phyloP scores from a whole-genome alignment of 148 eudicot genomes.

The Arctostaphylos glauca region DNA sequence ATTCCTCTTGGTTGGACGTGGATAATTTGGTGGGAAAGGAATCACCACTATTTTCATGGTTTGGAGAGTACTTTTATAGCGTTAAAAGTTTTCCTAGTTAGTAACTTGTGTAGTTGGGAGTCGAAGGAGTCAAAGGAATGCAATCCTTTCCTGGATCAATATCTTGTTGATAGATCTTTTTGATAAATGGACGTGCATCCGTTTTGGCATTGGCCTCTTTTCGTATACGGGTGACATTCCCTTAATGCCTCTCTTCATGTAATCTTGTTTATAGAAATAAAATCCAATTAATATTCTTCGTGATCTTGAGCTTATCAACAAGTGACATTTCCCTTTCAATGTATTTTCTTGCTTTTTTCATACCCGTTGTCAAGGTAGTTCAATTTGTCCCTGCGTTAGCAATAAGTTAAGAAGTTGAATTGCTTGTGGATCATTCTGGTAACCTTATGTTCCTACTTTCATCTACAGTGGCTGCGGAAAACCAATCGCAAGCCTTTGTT shows the following conservation, averaged over 20 bases:
- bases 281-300: not conserved
- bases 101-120: not conserved
- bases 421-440: conserved; percentile 1
- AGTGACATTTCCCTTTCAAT: not conserved
- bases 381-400: not conserved
- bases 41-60: not conserved
- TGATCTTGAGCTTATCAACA: conserved; percentile 10
- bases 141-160: not conserved
- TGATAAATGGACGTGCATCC: not conserved
- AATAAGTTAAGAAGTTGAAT: not conserved
- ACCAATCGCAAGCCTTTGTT: conserved; percentile 81
- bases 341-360: not conserved
- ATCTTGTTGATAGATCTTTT: not conserved
- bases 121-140: not conserved
- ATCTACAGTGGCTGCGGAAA: conserved; percentile 74
- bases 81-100: not conserved
- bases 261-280: too few relatives aligned
- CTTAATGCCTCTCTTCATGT: not conserved
- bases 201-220: not conserved
- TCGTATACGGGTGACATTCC: not conserved
- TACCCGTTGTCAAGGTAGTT: not conserved
- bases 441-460: conserved; percentile 5
- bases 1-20: not conserved
- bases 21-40: not conserved
- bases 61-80: not conserved